These are phyloP conservation scores for Sisymbrium irio DNA, from an alignment of 345 rosid species.

Conservation along the genomic window DNA sequence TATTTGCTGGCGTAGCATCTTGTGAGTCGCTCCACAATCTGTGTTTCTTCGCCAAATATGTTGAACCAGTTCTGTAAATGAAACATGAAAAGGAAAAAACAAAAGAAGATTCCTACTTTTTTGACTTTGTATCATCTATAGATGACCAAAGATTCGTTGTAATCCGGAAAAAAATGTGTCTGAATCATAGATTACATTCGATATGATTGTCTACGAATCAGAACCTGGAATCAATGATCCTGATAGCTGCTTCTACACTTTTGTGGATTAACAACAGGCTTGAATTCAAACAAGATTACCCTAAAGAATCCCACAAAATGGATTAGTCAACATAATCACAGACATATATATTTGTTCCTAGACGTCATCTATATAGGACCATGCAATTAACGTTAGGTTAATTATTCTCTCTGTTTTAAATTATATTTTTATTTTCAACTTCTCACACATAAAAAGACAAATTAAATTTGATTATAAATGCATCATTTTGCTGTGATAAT, in stretches of 20 bases:
- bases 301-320: conserved; percentile 1
- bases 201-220: conserved; percentile 23
- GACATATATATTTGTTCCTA: too few relatives aligned
- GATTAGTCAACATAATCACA: background rate
- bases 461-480: too few relatives aligned
- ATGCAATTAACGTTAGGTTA: too few relatives aligned
- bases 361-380: too few relatives aligned
- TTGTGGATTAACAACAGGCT: conserved; percentile 30
- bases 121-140: too few relatives aligned
- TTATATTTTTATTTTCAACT: too few relatives aligned
- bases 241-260: conserved; percentile 33
- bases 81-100: background rate
- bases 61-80: conserved; percentile 64
- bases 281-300: conserved; percentile 35
- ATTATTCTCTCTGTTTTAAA: too few relatives aligned
- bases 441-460: too few relatives aligned
- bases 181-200: conserved; percentile 21
- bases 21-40: conserved; percentile 48
- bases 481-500: too few relatives aligned
- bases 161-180: background rate
- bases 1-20: background rate
- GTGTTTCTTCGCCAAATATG: conserved; percentile 64
- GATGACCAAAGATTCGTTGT: conserved; percentile 15
- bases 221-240: conserved; percentile 33
- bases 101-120: background rate